phyloP scores from a whole-genome alignment of 441 rosid species.

The Gossypium davidsonii region DNA sequence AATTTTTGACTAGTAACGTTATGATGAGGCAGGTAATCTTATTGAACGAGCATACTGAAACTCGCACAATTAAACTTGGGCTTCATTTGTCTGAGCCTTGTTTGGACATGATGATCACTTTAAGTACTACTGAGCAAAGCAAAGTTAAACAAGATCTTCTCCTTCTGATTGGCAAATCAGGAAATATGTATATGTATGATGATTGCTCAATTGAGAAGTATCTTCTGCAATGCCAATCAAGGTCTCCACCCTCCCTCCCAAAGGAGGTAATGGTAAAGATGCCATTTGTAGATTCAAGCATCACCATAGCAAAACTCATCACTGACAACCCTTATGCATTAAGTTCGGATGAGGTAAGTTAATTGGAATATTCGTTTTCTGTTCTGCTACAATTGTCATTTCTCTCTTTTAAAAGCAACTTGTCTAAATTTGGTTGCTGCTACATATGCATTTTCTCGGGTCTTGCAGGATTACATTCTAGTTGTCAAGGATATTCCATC shows the following conservation, averaged over 20 bases:
- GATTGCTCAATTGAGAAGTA: slow-evolving; percentile 73
- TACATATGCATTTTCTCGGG: slow-evolving; percentile 10
- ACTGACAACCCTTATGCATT: slow-evolving; percentile 38
- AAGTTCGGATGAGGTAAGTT: slow-evolving; percentile 60
- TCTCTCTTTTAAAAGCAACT: not conserved
- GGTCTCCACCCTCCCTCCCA: slow-evolving; percentile 71
- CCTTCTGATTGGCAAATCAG: slow-evolving; percentile 75
- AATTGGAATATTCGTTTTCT: not conserved
- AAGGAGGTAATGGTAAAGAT: slow-evolving; percentile 58
- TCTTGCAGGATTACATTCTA: slow-evolving; percentile 49
- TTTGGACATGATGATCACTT: slow-evolving; percentile 60
- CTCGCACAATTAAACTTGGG: slow-evolving; percentile 71
- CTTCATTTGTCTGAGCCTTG: slow-evolving; percentile 80
- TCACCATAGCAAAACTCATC: slow-evolving; percentile 56
- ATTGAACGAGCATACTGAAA: slow-evolving; percentile 69
- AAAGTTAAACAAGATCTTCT: slow-evolving; percentile 54
- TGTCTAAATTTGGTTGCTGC: not conserved
- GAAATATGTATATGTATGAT: slow-evolving; percentile 64
- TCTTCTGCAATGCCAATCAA: slow-evolving; percentile 70
- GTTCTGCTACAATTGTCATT: not conserved
- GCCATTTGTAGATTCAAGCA: slow-evolving; percentile 61
- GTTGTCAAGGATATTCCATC: slow-evolving; percentile 44
- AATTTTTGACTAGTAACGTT: slow-evolving; percentile 1
- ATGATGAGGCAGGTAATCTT: slow-evolving; percentile 52
- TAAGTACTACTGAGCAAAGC: slow-evolving; percentile 48